Base-by-base conservation (phyloP, 768 basidiomycete species). In the Pleurotus tuber-regium region DNA sequence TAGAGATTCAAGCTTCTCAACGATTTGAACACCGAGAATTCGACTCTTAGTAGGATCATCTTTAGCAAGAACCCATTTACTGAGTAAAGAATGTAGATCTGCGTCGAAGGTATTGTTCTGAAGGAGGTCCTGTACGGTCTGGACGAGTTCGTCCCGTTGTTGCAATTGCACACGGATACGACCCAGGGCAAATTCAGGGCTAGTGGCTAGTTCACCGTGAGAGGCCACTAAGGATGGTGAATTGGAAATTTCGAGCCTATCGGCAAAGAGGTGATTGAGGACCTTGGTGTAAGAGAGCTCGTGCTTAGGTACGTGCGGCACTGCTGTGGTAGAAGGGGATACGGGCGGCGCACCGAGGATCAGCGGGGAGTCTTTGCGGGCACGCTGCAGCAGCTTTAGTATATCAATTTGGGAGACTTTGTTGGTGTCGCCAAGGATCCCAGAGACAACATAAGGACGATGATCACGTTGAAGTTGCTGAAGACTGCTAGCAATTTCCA, bases 121-220 rank as follows among this genome's bases (percentile, higher is more conserved):
- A 47, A 98, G 68, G 19, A 93, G 69, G 31, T 80, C 78, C 59
- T 84, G 81, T 24, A 94, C 79, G 28, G 80, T 76, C 3, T 70
- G 63, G 23, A 86, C 66, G 21, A 98, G 82, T 54, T 83, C 78
- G 23, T 73, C 72, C n/a, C 93, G 81, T 55, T 84, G 78, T 53
- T 90, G 88, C 42, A 91, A 63, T 58, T 92, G 83, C 2, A 89
- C 91, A 31, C 91, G 84, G 41, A 94, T 84, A 39, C 93, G 87
- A 10, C 97, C 96, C 29, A 98, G 79, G 0, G 97, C 96, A 63
- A 87, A 98, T 64, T 98, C 92, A 1, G 96, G 97, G n/a, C 80
- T 87, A 8, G 94, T 96, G 14, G 92, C 91, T 39, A 84, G 66
- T 39, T 78, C 71, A 9, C 92, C 93, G 52, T 88, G 80, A 11